A percentile compares a stretch with the other conserved stretches of the same genome.
Evolutionary conservation across 225 moss, liverwort and hornwort species (phyloP).

Genomic region (Sphagnum contortum): DNA sequence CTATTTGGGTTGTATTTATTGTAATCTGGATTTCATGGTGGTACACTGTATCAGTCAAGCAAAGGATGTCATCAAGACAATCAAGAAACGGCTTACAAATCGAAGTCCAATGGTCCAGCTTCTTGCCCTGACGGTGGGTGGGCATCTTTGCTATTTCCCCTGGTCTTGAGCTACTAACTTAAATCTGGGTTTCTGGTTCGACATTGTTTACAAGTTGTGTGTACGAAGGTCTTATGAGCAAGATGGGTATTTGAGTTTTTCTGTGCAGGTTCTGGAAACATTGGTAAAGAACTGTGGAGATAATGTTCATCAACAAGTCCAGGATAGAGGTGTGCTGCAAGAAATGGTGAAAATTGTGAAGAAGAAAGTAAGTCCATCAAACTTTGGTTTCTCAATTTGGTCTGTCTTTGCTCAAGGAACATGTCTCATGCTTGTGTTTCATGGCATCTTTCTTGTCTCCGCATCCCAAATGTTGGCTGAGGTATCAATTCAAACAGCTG

Average conservation of each 20-base stretch:
- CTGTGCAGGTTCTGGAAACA: conserved; percentile 41
- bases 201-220: too few relatives aligned
- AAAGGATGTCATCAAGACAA: conserved; percentile 2
- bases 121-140: conserved; percentile 4
- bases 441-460: too few relatives aligned
- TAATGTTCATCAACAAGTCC: conserved; percentile 50
- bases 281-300: conserved; percentile 49
- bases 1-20: too few relatives aligned
- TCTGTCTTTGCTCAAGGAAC: too few relatives aligned
- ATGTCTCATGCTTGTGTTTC: too few relatives aligned
- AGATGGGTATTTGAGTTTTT: not conserved
- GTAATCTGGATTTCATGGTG: too few relatives aligned
- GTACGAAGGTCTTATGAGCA: too few relatives aligned
- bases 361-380: conserved; percentile 22
- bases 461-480: too few relatives aligned
- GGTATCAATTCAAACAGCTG: too few relatives aligned
- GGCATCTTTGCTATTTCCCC: not conserved
- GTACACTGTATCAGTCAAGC: not conserved
- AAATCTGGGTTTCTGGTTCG: too few relatives aligned
- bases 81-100: conserved; percentile 4
- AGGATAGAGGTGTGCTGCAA: conserved; percentile 48
- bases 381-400: not conserved
- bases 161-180: not conserved
- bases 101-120: conserved; percentile 2
- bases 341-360: conserved; percentile 55